phyloP scores from a whole-genome alignment of 2,329 filamentous ascomycete genomes.

The Calonectria leucothoes region DNA sequence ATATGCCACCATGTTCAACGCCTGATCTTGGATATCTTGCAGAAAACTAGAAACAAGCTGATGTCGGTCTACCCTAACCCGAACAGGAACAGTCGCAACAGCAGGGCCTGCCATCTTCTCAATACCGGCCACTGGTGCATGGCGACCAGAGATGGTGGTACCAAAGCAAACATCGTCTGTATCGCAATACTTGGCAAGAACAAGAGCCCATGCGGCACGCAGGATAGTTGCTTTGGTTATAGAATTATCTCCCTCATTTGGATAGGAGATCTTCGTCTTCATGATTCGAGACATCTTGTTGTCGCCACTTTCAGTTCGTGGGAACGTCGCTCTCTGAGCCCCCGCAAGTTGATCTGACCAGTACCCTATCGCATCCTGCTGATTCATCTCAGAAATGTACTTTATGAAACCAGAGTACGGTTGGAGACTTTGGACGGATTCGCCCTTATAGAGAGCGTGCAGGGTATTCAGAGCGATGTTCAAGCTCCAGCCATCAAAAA shows the following conservation, averaged over 20 bases:
- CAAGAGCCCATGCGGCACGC: slow-evolving; percentile 5
- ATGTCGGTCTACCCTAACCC: background rate
- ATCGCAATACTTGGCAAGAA: background rate
- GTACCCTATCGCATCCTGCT: background rate
- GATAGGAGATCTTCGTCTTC: background rate
- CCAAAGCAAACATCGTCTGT: slow-evolving; percentile 7
- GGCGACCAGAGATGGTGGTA: background rate
- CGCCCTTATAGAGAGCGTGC: background rate
- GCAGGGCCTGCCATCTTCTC: slow-evolving; percentile 9
- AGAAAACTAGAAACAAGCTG: background rate
- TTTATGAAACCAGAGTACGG: background rate
- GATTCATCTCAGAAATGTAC: background rate
- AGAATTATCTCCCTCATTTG: background rate
- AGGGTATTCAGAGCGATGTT: background rate
- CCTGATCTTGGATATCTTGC: slow-evolving; percentile 1
- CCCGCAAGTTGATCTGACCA: background rate
- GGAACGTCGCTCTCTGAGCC: background rate
- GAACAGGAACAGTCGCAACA: slow-evolving; percentile 6
- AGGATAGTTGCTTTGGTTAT: background rate
- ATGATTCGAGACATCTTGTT: background rate
- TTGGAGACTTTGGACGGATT: background rate
- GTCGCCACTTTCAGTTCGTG: background rate
- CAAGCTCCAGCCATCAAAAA: slow-evolving; percentile 2
- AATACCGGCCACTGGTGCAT: background rate
- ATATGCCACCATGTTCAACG: background rate